These are phyloP conservation scores for Naganishia sp. DNA, from an alignment of 1,284 basidiomycete species.

Conservation along the genomic window DNA sequence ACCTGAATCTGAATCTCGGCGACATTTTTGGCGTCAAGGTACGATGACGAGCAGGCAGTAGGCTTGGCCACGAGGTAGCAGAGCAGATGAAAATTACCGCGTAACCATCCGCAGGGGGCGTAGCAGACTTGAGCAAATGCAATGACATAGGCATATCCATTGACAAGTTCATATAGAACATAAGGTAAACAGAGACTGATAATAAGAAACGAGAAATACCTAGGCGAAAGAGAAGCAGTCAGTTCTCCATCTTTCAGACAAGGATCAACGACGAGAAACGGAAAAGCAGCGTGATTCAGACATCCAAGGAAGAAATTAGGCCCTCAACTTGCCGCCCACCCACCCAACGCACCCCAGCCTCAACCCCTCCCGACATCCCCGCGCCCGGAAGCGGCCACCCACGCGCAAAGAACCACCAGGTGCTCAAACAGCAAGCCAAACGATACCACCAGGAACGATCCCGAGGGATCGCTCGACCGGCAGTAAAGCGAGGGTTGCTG, in stretches of 20 bases:
- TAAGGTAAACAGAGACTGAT: not conserved
- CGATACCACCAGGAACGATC: constrained; percentile 39
- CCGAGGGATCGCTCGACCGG: constrained; percentile 32
- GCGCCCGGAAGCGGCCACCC: constrained; percentile 42
- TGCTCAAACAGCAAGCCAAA: constrained; percentile 43
- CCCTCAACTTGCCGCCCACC: constrained; percentile 52
- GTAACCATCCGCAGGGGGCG: too few species aligned
- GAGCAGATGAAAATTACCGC: too few species aligned
- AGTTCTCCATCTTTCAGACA: constrained; percentile 27
- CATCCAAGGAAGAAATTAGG: constrained; percentile 56
- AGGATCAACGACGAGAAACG: not conserved
- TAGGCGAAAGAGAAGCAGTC: constrained; percentile 25
- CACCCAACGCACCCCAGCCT: constrained; percentile 32
- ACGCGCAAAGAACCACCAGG: constrained; percentile 44
- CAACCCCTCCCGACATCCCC: constrained; percentile 28
- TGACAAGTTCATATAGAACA: not conserved
- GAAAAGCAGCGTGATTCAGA: constrained; percentile 43
- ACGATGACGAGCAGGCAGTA: too few species aligned
- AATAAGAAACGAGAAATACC: not conserved
- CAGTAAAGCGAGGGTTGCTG: constrained; percentile 28
- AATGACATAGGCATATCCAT: too few species aligned
- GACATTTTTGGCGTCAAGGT: too few species aligned
- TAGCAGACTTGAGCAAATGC: too few species aligned
- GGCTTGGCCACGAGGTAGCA: too few species aligned
- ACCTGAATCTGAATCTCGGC: too few species aligned